Percentiles rank a stretch among this genome's conserved stretches.
Conservation (phyloP, 2,329 filamentous ascomycete species). For the Fusarium humuli region DNA sequence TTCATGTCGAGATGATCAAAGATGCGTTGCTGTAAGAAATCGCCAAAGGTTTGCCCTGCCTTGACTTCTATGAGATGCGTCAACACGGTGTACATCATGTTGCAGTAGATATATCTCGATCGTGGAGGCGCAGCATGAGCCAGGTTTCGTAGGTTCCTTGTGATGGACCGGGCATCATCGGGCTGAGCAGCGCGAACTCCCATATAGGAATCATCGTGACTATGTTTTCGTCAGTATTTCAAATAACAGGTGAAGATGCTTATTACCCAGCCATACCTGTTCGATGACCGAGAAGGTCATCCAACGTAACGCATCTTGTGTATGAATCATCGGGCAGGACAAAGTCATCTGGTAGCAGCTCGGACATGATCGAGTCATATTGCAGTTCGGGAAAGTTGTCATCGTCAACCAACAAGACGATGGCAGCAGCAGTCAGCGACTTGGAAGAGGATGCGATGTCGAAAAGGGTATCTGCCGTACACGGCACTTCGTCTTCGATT, state of each 20-base stretch:
- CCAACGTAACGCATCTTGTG: not conserved
- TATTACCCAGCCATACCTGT: slow-evolving; percentile 16
- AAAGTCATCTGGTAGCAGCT: slow-evolving; percentile 14
- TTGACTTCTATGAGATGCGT: slow-evolving; percentile 5
- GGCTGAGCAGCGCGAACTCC: not conserved
- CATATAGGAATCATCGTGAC: slow-evolving; percentile 20
- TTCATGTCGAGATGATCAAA: slow-evolving; percentile 6
- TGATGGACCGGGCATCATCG: not conserved
- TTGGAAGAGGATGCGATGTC: slow-evolving; percentile 25
- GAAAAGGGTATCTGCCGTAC: slow-evolving; percentile 15
- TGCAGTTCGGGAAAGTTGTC: not conserved
- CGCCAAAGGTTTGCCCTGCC: accelerated
- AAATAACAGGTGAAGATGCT: accelerated
- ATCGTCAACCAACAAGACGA: not conserved
- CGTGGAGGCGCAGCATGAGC: not conserved
- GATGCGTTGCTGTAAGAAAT: not conserved
- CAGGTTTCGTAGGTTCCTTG: slow-evolving; percentile 15
- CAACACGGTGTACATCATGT: slow-evolving; percentile 25
- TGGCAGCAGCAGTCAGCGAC: not conserved
- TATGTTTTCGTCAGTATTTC: accelerated
- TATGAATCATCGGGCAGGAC: not conserved
- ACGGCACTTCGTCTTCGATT: not conserved
- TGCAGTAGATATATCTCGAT: slow-evolving; percentile 16
- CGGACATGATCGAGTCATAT: slow-evolving; percentile 3
- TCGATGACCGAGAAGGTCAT: slow-evolving; percentile 16